Conservation (phyloP, 139 green algal genomes). For the Micractinium sp. region DNA sequence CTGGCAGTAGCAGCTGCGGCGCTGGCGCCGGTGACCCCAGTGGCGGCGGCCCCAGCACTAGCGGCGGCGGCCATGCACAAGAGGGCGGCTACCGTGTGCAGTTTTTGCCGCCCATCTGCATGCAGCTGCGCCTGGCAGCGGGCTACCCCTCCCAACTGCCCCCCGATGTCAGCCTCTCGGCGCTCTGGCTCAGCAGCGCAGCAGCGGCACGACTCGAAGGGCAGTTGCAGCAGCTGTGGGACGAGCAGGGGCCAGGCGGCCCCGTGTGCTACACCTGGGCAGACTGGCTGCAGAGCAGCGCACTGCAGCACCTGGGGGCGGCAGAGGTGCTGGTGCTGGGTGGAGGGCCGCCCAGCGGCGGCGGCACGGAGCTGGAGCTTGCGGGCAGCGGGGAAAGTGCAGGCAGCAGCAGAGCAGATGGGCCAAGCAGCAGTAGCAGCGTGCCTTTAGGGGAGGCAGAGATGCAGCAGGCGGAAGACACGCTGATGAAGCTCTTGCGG, state of each 20-base stretch:
- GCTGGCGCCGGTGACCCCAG: not conserved
- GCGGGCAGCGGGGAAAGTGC: not conserved
- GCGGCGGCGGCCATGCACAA: conserved; percentile 21
- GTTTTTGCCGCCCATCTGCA: conserved; percentile 53
- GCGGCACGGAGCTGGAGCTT: not conserved
- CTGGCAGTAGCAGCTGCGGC: not conserved
- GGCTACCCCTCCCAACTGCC: conserved; percentile 49
- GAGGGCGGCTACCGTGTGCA: conserved; percentile 7
- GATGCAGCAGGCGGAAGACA: conserved; percentile 20
- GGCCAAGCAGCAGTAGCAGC: not conserved
- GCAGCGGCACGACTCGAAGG: not conserved
- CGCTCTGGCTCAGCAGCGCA: conserved; percentile 49
- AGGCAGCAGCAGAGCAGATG: not conserved
- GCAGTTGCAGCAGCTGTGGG: conserved; percentile 48
- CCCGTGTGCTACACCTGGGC: conserved; percentile 61
- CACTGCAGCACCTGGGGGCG: conserved; percentile 45
- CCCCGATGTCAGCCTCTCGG: conserved; percentile 36
- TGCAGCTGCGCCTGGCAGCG: conserved; percentile 46
- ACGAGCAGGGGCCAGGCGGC: conserved; percentile 45
- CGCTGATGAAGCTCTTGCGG: conserved; percentile 48
- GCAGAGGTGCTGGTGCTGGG: conserved; percentile 32
- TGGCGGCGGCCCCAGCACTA: not conserved
- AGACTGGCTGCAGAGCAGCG: conserved; percentile 60
- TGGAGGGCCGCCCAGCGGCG: not conserved
- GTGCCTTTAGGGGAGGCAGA: not conserved